phyloP scores from a whole-genome alignment of 805 yeast species.

The Kodamaea hsintzibuensis region DNA sequence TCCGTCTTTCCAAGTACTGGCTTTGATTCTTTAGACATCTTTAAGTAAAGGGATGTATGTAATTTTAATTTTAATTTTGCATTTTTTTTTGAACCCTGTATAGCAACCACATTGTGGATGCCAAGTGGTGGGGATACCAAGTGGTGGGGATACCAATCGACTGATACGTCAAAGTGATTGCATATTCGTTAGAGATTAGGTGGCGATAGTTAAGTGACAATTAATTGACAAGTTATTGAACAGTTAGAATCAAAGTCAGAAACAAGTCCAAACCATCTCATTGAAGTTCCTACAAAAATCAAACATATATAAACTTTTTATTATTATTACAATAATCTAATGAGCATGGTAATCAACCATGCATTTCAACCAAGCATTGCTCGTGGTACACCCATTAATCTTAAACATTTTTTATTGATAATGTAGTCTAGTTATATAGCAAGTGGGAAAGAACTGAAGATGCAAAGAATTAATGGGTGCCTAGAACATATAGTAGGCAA shows the following conservation, averaged over 20 bases:
- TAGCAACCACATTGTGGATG: background rate
- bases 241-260: too few relatives aligned
- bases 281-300: too few relatives aligned
- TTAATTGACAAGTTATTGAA: too few relatives aligned
- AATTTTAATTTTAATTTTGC: background rate
- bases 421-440: background rate
- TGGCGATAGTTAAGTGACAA: too few relatives aligned
- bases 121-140: background rate
- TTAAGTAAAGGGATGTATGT: background rate
- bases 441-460: background rate
- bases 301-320: too few relatives aligned
- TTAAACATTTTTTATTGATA: background rate
- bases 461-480: background rate
- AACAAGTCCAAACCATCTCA: too few relatives aligned
- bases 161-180: too few relatives aligned
- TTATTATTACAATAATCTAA: too few relatives aligned
- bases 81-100: background rate
- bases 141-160: background rate
- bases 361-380: background rate
- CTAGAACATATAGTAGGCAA: constrained; percentile 7
- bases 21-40: background rate
- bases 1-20: background rate
- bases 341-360: background rate
- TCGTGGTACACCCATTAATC: background rate
- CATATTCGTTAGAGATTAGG: too few relatives aligned